Conservation (phyloP, 2,329 filamentous ascomycete genomes). For the Cladosporium phlei region DNA sequence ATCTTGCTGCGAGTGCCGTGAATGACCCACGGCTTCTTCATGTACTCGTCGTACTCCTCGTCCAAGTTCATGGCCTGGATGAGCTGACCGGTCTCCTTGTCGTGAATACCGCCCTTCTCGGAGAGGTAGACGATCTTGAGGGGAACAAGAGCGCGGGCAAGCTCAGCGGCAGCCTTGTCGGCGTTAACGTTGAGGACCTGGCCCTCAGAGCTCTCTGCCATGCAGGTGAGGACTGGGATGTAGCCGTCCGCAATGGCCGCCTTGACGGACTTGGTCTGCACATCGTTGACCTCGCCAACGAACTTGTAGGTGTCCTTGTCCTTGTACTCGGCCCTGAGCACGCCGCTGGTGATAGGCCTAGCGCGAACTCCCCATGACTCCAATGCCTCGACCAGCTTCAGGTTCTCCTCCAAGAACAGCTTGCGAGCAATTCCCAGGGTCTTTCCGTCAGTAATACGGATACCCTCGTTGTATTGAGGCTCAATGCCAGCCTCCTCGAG, state of each 20-base stretch:
- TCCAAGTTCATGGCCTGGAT: slow-evolving; percentile 97
- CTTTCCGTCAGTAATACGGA: slow-evolving; percentile 91
- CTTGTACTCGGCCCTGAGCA: slow-evolving; percentile 89
- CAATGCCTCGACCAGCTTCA: slow-evolving; percentile 83
- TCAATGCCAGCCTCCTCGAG: slow-evolving; percentile 87
- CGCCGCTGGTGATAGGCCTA: slow-evolving; percentile 81
- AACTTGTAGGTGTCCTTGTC: slow-evolving; percentile 95
- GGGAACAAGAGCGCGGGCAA: slow-evolving; percentile 82
- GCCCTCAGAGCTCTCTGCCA: slow-evolving; percentile 88
- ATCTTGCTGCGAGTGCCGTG: slow-evolving; percentile 96
- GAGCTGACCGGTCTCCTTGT: slow-evolving; percentile 88
- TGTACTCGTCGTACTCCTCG: slow-evolving; percentile 88
- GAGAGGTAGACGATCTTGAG: slow-evolving; percentile 98
- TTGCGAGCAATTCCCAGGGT: slow-evolving; percentile 85
- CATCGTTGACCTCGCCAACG: slow-evolving; percentile 90
- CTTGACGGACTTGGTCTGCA: slow-evolving; percentile 87
- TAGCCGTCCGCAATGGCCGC: slow-evolving; percentile 86
- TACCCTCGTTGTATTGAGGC: slow-evolving; percentile 93
- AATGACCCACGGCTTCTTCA: slow-evolving; percentile 91
- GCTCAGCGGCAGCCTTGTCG: slow-evolving; percentile 89
- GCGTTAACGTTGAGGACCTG: slow-evolving; percentile 97
- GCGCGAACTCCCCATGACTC: slow-evolving; percentile 86
- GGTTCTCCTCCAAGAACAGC: slow-evolving; percentile 91
- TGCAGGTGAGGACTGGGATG: slow-evolving; percentile 88
- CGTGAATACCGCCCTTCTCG: slow-evolving; percentile 93